phyloP scores from a whole-genome alignment of 352 stramenopile genomes.

The Phytophthora tubulina region DNA sequence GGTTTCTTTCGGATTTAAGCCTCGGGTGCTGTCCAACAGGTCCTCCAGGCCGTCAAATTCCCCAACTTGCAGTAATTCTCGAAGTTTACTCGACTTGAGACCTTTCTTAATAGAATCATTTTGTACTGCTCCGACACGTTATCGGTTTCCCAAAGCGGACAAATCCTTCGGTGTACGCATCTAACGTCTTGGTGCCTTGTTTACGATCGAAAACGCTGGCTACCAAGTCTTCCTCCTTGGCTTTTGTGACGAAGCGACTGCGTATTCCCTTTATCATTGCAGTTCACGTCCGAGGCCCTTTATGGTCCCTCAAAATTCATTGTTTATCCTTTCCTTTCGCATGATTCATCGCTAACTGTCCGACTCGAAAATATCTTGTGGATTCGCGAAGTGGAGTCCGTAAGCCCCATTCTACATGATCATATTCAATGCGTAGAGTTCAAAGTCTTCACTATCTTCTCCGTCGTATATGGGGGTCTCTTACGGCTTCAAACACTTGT shows the following conservation, averaged over 20 bases:
- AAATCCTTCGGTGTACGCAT: conserved; percentile 17
- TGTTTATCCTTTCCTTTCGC: conserved; percentile 6
- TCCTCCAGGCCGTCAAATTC: conserved; percentile 11
- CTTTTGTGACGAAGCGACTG: conserved; percentile 14
- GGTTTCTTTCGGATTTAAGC: conserved; percentile 3
- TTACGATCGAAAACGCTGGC: conserved; percentile 20
- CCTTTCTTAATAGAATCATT: conserved; percentile 29
- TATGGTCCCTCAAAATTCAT: conserved; percentile 17
- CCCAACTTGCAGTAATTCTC: conserved; percentile 8
- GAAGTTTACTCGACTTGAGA: conserved; percentile 17
- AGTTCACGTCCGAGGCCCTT: conserved; percentile 5
- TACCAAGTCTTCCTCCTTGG: conserved; percentile 10
- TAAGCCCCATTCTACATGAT: too few relatives aligned
- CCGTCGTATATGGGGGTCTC: conserved; percentile 6
- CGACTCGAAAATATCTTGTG: conserved; percentile 4
- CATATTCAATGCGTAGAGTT: conserved; percentile 15
- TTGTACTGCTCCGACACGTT: conserved; percentile 21
- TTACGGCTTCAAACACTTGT: conserved; percentile 19
- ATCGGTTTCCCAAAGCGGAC: conserved; percentile 17
- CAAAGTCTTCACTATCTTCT: conserved; percentile 14
- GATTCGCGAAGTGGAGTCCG: conserved; percentile 5
- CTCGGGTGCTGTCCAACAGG: neutral
- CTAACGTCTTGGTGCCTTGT: conserved; percentile 6
- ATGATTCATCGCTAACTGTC: conserved; percentile 17
- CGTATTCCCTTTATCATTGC: conserved; percentile 11